Conservation (phyloP, 345 rosid genomes). For the Euphorbia lathyris region DNA sequence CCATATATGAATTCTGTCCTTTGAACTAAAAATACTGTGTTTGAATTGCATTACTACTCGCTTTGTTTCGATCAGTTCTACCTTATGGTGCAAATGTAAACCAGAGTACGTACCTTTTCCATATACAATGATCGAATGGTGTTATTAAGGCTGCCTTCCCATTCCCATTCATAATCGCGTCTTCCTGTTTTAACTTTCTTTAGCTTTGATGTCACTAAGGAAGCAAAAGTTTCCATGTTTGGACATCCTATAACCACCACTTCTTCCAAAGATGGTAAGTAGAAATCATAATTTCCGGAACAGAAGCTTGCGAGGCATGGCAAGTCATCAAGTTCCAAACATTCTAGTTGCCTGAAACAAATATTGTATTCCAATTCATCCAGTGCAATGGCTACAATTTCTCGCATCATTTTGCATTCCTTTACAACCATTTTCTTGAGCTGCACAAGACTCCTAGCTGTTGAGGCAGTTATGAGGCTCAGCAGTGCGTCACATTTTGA, state of each 20-base stretch:
- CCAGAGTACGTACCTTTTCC: not conserved
- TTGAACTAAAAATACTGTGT: too few species aligned
- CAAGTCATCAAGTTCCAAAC: not conserved
- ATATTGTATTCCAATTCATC: not conserved
- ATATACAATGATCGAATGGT: not conserved
- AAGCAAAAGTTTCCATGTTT: not conserved
- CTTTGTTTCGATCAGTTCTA: too few species aligned
- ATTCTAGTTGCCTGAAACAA: not conserved
- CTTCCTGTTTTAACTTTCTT: too few species aligned
- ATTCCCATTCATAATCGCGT: not conserved
- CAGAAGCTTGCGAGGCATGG: slow-evolving; percentile 13
- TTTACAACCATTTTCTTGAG: not conserved
- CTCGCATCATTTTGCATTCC: slow-evolving; percentile 10
- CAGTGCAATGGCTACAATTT: not conserved
- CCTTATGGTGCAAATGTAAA: too few species aligned
- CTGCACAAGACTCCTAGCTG: slow-evolving; percentile 5
- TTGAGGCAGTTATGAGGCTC: not conserved
- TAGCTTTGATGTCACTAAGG: too few species aligned
- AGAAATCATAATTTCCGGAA: not conserved
- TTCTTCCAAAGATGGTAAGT: slow-evolving; percentile 4
- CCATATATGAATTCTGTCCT: too few species aligned
- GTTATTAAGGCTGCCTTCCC: not conserved
- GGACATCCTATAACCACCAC: not conserved
- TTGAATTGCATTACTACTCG: too few species aligned
- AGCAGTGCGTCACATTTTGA: not conserved